A percentile compares a stretch with the other conserved stretches of the same genome.
phyloP scores from a whole-genome alignment of 495 filamentous ascomycete species.

The Darksidea phi region DNA sequence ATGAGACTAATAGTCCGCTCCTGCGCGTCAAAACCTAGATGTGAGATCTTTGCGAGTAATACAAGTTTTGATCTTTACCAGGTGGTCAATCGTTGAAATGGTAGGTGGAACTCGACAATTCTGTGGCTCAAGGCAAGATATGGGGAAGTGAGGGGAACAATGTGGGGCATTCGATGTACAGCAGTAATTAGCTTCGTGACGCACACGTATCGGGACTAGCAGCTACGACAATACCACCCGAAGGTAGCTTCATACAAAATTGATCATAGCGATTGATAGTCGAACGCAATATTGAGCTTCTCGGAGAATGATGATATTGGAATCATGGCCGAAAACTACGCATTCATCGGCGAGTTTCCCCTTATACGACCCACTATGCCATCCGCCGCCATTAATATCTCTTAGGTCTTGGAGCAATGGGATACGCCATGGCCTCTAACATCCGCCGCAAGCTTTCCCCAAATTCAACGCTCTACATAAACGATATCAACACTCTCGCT shows the following conservation, averaged over 20 bases:
- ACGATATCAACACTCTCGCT: conserved; percentile 24
- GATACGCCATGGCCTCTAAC: conserved; percentile 33
- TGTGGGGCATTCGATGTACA: conserved; percentile 17
- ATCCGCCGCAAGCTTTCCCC: conserved; percentile 21
- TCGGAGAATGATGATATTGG: not conserved
- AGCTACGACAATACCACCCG: not conserved
- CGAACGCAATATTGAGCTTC: not conserved
- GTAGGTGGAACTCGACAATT: not conserved
- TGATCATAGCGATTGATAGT: not conserved
- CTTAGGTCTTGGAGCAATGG: conserved; percentile 34
- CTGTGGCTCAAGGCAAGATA: not conserved
- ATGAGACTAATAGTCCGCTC: too few species aligned
- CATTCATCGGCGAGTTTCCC: conserved; percentile 24
- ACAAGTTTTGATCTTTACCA: too few species aligned
- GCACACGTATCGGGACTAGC: conserved; percentile 13
- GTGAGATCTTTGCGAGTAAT: too few species aligned
- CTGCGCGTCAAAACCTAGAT: too few species aligned
- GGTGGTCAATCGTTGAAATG: too few species aligned
- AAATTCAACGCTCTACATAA: conserved; percentile 24
- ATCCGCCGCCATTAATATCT: conserved; percentile 16
- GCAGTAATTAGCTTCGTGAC: conserved; percentile 8
- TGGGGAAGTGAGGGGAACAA: conserved; percentile 18
- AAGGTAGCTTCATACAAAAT: not conserved
- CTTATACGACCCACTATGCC: too few species aligned
- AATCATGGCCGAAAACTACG: conserved; percentile 29